Conservation (phyloP, 192 early-diverging fungal genomes). For the Coemansia sp. region DNA sequence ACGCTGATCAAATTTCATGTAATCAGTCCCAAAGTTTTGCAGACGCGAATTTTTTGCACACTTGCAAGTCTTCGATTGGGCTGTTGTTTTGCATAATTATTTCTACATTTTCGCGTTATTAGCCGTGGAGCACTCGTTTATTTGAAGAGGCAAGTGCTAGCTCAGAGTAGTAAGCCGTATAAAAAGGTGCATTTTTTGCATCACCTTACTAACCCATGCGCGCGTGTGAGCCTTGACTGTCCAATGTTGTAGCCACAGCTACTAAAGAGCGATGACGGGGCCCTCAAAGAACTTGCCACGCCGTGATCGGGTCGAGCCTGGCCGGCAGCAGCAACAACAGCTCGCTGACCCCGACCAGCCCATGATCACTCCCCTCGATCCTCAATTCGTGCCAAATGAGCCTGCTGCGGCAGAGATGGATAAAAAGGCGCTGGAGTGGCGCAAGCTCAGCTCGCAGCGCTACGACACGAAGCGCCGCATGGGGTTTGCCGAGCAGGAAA, state of each 20-base stretch:
- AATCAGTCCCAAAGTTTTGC: no score
- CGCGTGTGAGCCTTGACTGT: background rate
- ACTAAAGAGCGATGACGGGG: background rate
- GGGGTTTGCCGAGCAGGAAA: conserved; percentile 91
- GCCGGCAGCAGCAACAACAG: background rate
- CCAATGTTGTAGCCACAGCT: background rate
- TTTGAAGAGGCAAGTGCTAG: background rate
- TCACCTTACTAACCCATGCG: background rate
- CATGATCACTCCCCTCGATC: conserved; percentile 21
- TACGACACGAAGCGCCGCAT: conserved; percentile 94
- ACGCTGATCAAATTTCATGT: no score
- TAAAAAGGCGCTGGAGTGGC: conserved; percentile 86
- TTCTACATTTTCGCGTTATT: no score
- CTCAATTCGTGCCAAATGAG: conserved; percentile 31
- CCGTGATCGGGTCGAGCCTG: background rate
- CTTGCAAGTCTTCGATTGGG: no score
- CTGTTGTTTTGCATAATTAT: no score
- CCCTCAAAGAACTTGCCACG: background rate
- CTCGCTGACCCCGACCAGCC: background rate
- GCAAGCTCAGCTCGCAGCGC: conserved; percentile 81
- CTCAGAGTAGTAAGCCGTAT: background rate
- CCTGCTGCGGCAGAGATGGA: conserved; percentile 22
- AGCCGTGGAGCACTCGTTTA: background rate
- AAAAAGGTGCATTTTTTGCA: background rate
- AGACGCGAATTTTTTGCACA: no score